Evolutionary conservation across 441 rosid species (phyloP).

Genomic region (Theobroma grandiflorum): DNA sequence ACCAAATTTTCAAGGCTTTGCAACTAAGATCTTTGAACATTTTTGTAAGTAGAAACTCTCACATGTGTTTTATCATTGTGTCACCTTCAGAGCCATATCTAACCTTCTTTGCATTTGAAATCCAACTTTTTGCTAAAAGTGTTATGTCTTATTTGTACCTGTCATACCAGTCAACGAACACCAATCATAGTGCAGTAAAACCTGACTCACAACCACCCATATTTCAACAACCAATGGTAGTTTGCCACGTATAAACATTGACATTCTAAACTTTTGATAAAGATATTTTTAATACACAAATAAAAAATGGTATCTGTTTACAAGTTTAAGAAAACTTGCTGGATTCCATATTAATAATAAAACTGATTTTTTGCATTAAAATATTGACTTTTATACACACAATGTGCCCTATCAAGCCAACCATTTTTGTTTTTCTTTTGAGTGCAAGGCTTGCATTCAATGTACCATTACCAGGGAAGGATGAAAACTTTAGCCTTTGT

Average conservation of each 20-base stretch:
- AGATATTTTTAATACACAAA: not conserved
- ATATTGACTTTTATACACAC: not conserved
- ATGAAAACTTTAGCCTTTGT: not conserved
- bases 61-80: not conserved
- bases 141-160: slow-evolving; percentile 3
- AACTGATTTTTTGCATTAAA: not conserved
- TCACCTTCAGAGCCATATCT: slow-evolving; percentile 25
- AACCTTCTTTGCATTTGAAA: slow-evolving; percentile 14
- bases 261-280: not conserved
- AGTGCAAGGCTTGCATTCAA: not conserved
- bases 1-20: not conserved
- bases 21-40: slow-evolving; percentile 14
- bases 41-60: not conserved
- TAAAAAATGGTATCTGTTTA: not conserved
- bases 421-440: not conserved
- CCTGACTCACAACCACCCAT: slow-evolving; percentile 1
- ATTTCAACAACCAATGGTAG: slow-evolving; percentile 10
- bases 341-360: not conserved
- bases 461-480: not conserved
- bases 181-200: slow-evolving; percentile 20
- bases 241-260: not conserved
- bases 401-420: not conserved
- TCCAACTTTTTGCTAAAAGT: not conserved
- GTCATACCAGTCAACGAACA: slow-evolving; percentile 12
- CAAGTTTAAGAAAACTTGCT: not conserved